Base-by-base conservation (phyloP, 768 basidiomycete species). In the Kwoniella mangroviensis region DNA sequence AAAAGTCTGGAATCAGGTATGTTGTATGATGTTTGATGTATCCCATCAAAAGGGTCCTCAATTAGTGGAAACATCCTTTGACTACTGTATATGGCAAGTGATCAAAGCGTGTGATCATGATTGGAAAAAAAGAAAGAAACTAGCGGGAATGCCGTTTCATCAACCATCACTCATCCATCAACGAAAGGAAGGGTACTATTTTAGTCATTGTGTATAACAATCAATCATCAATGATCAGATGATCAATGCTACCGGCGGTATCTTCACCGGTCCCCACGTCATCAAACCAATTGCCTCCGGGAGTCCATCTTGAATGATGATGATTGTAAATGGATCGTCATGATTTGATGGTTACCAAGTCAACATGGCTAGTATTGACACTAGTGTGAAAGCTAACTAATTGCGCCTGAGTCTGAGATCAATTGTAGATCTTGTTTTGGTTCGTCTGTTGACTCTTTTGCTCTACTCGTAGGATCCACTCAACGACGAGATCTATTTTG, bases 71-170 rank as follows among this genome's bases (percentile, higher is more conserved):
- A 21, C 17, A 26, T 42, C 41, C 21, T 43, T 26, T 13, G 1
- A n/a, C 17, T 17, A 28, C 9, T 17, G 13, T 9, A n/a, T 24
- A 40, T n/a, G 11, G 34, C 34, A 34, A 34, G 34, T 34, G 58
- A 43, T 60, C 58, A 60, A 60, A 60, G 41, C 58, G 58, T 60
- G 41, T 60, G 41, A 41, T 59, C 26, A n/a, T n/a, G n/a, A 34
- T 34, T 34, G 34, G n/a, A n/a, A 51, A 17, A 17, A 51, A 17
- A 15, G 9, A 21, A 51, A 5, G 4, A 51, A 19, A 51, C 49
- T 51, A 62, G 26, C 49, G 52, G 45, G 62, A 54, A 43, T 63
- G 28, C 34, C 62, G 62, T 63, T 63, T 51, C 26, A 62, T 42
- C 21, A 34, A 24, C 28, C 56, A 57, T 19, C 56, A 24, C 52